A percentile compares a stretch with the other conserved stretches of the same genome.
Evolutionary conservation across 2,329 filamentous ascomycete species (phyloP).

Genomic region (Podosphaera leucotricha): DNA sequence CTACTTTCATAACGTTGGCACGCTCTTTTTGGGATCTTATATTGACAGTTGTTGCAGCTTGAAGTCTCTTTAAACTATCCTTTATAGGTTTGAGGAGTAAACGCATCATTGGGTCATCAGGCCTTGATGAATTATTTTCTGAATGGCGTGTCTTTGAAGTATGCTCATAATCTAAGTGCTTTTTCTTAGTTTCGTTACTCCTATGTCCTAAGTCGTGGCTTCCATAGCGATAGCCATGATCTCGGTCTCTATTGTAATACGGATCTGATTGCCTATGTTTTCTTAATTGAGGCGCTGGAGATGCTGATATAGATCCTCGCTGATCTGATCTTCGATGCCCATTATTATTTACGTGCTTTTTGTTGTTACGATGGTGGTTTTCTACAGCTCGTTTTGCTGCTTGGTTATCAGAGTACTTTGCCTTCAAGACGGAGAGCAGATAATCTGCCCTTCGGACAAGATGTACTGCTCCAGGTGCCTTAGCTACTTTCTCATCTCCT

Average conservation of each 20-base stretch:
- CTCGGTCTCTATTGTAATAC: constrained; percentile 23
- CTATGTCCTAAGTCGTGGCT: constrained; percentile 19
- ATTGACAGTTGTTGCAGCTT: constrained; percentile 35
- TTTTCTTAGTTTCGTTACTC: constrained; percentile 25
- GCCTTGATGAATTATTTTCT: constrained; percentile 4
- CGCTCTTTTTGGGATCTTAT: constrained; percentile 38
- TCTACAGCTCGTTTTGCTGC: constrained; percentile 60
- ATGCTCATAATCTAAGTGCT: constrained; percentile 23
- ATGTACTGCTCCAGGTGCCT: constrained; percentile 91
- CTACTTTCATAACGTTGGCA: constrained; percentile 34
- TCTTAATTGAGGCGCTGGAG: constrained; percentile 35
- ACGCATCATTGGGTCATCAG: constrained; percentile 24
- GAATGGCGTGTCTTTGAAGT: background rate
- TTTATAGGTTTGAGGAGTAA: constrained; percentile 31
- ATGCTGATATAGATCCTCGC: constrained; percentile 40
- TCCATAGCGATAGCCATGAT: constrained; percentile 21
- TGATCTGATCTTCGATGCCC: constrained; percentile 36
- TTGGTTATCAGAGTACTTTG: constrained; percentile 54
- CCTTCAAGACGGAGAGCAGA: constrained; percentile 77
- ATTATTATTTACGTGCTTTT: constrained; percentile 36
- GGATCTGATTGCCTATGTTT: constrained; percentile 19
- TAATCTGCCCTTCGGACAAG: constrained; percentile 89
- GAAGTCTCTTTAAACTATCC: constrained; percentile 33
- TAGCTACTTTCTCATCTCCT: constrained; percentile 44
- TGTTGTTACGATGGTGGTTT: constrained; percentile 88